phyloP scores from a whole-genome alignment of 1,284 basidiomycete species.

The Xerocomus amazonicus region DNA sequence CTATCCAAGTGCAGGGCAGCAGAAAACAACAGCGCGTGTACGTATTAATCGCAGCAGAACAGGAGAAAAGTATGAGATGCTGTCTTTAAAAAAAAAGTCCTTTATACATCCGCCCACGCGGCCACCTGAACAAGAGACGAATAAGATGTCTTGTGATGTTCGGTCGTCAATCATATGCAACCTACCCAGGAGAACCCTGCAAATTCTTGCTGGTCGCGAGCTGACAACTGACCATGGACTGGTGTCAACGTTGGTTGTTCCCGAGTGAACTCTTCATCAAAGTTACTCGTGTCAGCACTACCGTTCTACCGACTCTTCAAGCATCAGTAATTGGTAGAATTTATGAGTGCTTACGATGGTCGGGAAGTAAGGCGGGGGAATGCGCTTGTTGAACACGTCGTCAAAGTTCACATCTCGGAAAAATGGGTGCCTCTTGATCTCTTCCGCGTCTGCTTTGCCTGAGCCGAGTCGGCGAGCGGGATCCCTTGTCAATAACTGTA shows the following conservation, averaged over 20 bases:
- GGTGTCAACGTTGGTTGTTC: conserved; percentile 98
- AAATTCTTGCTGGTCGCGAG: conserved; percentile 93
- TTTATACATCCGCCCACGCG: conserved; percentile 66
- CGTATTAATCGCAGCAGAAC: conserved; percentile 34
- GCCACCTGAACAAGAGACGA: conserved; percentile 47
- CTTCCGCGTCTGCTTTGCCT: conserved; percentile 91
- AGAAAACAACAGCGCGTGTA: conserved; percentile 30
- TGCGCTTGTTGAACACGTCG: conserved; percentile 93
- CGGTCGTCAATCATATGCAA: neutral
- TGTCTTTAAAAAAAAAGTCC: conserved; percentile 20
- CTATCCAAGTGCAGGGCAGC: conserved; percentile 51
- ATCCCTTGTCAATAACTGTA: conserved; percentile 89
- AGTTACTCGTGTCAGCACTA: conserved; percentile 82
- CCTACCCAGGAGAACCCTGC: conserved; percentile 91
- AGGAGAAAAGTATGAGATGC: conserved; percentile 36
- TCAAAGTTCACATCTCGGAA: conserved; percentile 98
- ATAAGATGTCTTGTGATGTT: neutral
- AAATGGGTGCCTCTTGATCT: conserved; percentile 97
- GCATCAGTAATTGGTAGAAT: conserved; percentile 1
- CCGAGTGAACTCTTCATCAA: conserved; percentile 95
- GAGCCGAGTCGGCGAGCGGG: conserved; percentile 92
- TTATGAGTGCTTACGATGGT: conserved; percentile 67
- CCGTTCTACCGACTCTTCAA: conserved; percentile 51
- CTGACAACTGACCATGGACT: conserved; percentile 91
- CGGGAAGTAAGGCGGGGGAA: conserved; percentile 96